phyloP scores from a whole-genome alignment of 2,329 filamentous ascomycete species.

The Cercospora zeina region DNA sequence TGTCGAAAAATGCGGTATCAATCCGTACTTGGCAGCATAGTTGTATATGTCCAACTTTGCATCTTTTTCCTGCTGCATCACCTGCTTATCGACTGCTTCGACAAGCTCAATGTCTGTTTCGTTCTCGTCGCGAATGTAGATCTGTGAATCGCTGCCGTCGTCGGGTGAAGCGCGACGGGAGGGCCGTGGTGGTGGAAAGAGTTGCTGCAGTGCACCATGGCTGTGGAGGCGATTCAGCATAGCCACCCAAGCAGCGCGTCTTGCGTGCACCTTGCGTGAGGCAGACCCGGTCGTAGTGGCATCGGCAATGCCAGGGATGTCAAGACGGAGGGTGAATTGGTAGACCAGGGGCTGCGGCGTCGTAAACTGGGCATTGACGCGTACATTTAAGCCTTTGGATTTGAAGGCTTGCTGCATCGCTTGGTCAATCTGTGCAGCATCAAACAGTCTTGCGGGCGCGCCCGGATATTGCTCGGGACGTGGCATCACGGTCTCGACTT shows the following conservation, averaged over 20 bases:
- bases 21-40: constrained; percentile 45
- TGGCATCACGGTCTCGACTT: background rate
- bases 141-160: constrained; percentile 1
- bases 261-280: constrained; percentile 6
- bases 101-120: constrained; percentile 17
- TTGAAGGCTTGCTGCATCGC: constrained; percentile 15
- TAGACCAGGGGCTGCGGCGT: background rate
- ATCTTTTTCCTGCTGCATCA: constrained; percentile 31
- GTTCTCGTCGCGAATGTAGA: constrained; percentile 7
- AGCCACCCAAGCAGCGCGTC: constrained; percentile 18
- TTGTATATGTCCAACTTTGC: constrained; percentile 44
- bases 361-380: background rate
- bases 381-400: background rate
- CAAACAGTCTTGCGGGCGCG: constrained; percentile 11
- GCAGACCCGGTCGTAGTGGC: constrained; percentile 10
- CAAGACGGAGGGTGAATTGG: constrained; percentile 12
- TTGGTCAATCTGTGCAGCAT: background rate
- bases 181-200: constrained; percentile 6
- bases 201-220: constrained; percentile 14
- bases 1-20: constrained; percentile 36
- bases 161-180: background rate
- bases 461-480: constrained; percentile 17
- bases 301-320: constrained; percentile 15
- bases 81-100: constrained; percentile 26
- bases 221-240: constrained; percentile 14